Percentiles rank a stretch among this genome's conserved stretches.
These are phyloP conservation scores for Ceratocystis eucalypticola DNA, from an alignment of 2,329 filamentous ascomycete species.

Conservation along the genomic window DNA sequence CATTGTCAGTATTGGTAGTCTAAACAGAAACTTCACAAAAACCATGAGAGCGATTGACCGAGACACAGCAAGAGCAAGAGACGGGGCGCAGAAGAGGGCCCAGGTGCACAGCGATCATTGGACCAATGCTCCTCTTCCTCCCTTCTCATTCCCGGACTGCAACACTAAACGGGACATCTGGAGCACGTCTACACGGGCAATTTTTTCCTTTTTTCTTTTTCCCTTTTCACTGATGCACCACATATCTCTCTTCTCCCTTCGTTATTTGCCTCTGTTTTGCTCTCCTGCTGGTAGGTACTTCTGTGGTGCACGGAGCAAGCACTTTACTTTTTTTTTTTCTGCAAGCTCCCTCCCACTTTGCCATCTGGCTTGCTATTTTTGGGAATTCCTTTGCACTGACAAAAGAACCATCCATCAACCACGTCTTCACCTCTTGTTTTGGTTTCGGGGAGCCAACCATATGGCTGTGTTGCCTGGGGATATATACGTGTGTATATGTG, in stretches of 20 bases:
- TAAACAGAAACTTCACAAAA: too few relatives aligned
- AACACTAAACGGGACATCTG: neutral
- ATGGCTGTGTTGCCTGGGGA: too few relatives aligned
- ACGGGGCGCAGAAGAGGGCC: conserved; percentile 1
- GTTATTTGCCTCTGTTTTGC: conserved; percentile 2
- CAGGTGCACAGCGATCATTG: conserved; percentile 6
- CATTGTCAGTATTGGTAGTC: neutral
- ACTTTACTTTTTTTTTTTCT: neutral
- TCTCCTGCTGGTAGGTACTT: conserved; percentile 3
- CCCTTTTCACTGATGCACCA: too few relatives aligned
- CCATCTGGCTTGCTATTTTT: neutral
- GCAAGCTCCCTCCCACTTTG: neutral
- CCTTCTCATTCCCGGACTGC: neutral
- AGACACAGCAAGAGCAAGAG: neutral
- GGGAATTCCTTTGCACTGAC: neutral
- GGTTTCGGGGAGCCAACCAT: neutral
- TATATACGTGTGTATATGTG: neutral
- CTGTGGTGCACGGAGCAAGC: conserved; percentile 4
- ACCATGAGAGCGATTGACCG: too few relatives aligned
- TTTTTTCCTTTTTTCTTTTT: neutral
- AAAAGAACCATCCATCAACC: neutral
- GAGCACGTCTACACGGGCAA: neutral
- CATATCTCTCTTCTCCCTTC: neutral
- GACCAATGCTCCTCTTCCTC: neutral
- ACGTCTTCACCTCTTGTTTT: neutral